Base-by-base conservation (phyloP, 768 basidiomycete species). In the Mycena floridula region DNA sequence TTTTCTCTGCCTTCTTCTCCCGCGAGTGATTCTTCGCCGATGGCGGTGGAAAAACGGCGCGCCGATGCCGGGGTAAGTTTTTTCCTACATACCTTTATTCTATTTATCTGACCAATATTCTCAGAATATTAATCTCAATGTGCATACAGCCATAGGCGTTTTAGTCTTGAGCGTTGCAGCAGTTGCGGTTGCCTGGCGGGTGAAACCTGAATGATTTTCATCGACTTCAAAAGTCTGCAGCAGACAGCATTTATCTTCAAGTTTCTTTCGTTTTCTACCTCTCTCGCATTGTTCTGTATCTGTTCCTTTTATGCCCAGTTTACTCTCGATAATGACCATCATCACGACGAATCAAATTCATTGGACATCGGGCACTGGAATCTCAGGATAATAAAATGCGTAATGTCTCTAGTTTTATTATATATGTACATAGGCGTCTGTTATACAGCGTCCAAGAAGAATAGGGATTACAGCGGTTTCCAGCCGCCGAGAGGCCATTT, bases 181-280 rank as follows among this genome's bases (percentile, higher is more conserved):
- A 2, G 82, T 76, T 11, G 85, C 83, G 6, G 84, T 88, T 40
- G 63, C 85, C 54, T 86, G 83, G 82, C 73, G 81, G 50, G 79
- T 85, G 23, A 79, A 77, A 42, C 56, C 46, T 20, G 38, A 39
- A 24, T 35, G 18, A 35, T 35, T 39, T 13, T 39, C 22, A 16
- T 38, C 20, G 28, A 9, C 16, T 16, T 32, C 16, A 9, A 9
- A 32, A 9, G 28, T 32, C 16, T 9, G 9, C 28, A 32, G 9
- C 28, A 16, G 28, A 32, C 9, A 9, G 16, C 23, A 20, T 13
- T 39, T 39, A 39, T 24, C 23, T 39, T 16, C 13, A 13, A 22
- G 13, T 22, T 39, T 39, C 23, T 38, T 39, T 35, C 32, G 32
- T 18, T 35, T 35, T 39, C 13, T 39, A 32, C 16, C 28, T 9